phyloP scores from a whole-genome alignment of 148 eudicot species.

The Amaranthus cruentus region DNA sequence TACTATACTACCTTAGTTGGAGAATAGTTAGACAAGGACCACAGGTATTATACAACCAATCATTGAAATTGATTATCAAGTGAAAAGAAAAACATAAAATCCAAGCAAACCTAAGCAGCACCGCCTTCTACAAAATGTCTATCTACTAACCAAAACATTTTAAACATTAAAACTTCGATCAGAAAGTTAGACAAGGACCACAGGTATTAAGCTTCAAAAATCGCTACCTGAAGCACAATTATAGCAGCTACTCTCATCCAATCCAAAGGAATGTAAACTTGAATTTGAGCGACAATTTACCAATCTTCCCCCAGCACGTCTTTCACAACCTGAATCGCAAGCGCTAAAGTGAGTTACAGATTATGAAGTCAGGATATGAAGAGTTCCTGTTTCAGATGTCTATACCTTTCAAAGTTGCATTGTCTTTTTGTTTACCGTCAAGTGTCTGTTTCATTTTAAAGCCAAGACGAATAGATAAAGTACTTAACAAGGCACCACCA shows the following conservation, averaged over 20 bases:
- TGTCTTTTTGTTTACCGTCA: conserved; percentile 56
- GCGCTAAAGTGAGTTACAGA: conserved; percentile 6
- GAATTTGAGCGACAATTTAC: conserved; percentile 50
- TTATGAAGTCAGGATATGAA: neutral
- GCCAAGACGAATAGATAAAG: conserved; percentile 81
- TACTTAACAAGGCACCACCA: conserved; percentile 90
- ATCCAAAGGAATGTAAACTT: conserved; percentile 48
- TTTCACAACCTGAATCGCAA: conserved; percentile 43
- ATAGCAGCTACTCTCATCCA: conserved; percentile 62
- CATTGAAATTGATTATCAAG: neutral
- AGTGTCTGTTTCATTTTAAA: conserved; percentile 81
- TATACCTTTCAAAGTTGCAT: conserved; percentile 42
- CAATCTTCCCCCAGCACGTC: conserved; percentile 39
- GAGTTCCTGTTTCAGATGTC: conserved; percentile 9
- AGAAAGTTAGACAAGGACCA: neutral
- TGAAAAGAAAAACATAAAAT: neutral
- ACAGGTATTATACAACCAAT: neutral
- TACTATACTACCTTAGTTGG: no score
- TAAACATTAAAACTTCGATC: no score
- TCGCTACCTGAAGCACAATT: conserved; percentile 53
- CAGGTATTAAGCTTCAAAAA: neutral
- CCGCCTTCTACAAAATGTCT: neutral
- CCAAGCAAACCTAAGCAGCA: neutral
- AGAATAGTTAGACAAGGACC: no score
- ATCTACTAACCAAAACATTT: conserved; percentile 1